phyloP scores from a whole-genome alignment of 495 filamentous ascomycete species.

The Penicillium crystallinum region DNA sequence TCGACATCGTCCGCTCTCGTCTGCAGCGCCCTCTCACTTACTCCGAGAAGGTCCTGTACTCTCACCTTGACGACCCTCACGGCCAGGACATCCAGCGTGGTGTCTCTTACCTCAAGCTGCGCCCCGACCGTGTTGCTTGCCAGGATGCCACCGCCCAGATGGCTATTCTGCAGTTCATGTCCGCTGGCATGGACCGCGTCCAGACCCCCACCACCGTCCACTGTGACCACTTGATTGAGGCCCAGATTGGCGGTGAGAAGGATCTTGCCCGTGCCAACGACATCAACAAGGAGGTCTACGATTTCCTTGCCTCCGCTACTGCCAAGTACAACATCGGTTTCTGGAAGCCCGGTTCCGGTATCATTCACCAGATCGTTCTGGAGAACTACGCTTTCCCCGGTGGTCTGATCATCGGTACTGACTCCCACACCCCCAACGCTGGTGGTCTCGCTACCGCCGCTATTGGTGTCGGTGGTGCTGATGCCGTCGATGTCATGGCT shows the following conservation, averaged over 20 bases:
- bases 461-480: conserved; percentile 97
- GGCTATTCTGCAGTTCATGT: conserved; percentile 99
- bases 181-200: conserved; percentile 89
- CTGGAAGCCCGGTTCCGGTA: conserved; percentile 97
- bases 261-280: conserved; percentile 86
- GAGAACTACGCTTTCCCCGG: conserved; percentile 99
- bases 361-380: conserved; percentile 97
- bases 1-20: conserved; percentile 77
- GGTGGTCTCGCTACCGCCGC: conserved; percentile 95
- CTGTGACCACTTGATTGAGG: conserved; percentile 99
- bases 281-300: conserved; percentile 99
- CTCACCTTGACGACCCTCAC: conserved; percentile 95
- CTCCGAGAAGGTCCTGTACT: conserved; percentile 99
- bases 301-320: conserved; percentile 91
- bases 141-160: conserved; percentile 99
- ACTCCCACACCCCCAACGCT: conserved; percentile 97
- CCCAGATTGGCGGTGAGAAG: conserved; percentile 88
- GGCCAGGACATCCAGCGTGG: conserved; percentile 94
- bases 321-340: conserved; percentile 99
- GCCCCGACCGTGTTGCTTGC: conserved; percentile 96
- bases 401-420: conserved; percentile 96
- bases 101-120: conserved; percentile 88
- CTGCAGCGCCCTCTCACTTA: conserved; percentile 91
- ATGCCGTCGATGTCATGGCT: conserved; percentile 98
- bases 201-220: conserved; percentile 95